A percentile compares a stretch with the other conserved stretches of the same genome.
Evolutionary conservation across 2,329 filamentous ascomycete species (phyloP).

Genomic region (Xylariaceae sp.): DNA sequence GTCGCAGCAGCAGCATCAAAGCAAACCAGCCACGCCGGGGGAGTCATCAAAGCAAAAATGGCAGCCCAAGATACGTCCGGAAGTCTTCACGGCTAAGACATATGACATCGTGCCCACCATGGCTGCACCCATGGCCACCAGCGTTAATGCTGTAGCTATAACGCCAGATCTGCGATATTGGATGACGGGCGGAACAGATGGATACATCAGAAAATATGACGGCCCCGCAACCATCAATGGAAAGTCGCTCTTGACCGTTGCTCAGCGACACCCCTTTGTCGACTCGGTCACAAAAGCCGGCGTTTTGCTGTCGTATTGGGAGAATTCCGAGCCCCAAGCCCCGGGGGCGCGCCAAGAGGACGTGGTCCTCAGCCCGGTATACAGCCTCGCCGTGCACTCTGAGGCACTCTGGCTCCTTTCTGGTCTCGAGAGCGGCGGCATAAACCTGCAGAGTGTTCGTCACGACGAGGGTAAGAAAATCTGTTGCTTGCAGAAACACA

Average conservation of each 20-base stretch:
- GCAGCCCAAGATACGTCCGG: conserved; percentile 67
- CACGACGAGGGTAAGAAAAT: conserved; percentile 95
- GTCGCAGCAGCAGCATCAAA: conserved; percentile 36
- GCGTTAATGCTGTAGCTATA: conserved; percentile 86
- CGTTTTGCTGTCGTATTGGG: conserved; percentile 95
- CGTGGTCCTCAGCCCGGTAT: conserved; percentile 77
- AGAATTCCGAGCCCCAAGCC: conserved; percentile 76
- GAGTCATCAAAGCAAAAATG: conserved; percentile 35
- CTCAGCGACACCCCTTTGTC: conserved; percentile 93
- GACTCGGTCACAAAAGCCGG: conserved; percentile 96
- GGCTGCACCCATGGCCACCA: conserved; percentile 91
- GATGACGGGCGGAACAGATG: conserved; percentile 89
- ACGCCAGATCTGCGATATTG: conserved; percentile 95
- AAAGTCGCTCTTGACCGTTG: conserved; percentile 88
- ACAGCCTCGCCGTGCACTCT: conserved; percentile 87
- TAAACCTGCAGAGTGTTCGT: conserved; percentile 88
- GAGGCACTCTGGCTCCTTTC: conserved; percentile 89
- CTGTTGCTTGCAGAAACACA: conserved; percentile 75
- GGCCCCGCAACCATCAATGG: conserved; percentile 93
- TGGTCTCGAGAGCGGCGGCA: conserved; percentile 84
- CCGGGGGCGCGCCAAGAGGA: conserved; percentile 50
- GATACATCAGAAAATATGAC: conserved; percentile 96
- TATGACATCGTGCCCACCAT: conserved; percentile 98
- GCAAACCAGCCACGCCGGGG: conserved; percentile 33
- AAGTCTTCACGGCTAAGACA: conserved; percentile 72